Base-by-base conservation (phyloP, 192 early-diverging fungal species). In the Gigaspora rosea region DNA sequence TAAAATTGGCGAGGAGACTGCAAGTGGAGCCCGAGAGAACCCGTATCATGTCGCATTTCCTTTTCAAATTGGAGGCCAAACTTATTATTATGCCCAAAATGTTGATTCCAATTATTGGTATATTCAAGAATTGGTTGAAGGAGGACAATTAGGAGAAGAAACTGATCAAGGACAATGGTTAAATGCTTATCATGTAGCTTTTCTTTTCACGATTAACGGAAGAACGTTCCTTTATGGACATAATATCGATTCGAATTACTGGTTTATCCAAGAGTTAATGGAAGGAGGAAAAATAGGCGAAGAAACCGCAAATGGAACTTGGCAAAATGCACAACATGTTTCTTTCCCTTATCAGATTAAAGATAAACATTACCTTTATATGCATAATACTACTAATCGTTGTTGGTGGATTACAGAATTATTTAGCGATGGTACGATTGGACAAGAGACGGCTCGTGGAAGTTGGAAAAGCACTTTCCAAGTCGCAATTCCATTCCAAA, bases 1-100 rank as follows among this genome's bases (percentile, higher is more conserved):
- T 9, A 68, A 50, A 68, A 48, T 68, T n/a, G 66, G 47, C 9
- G 48, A 68, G 12, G 46, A n/a, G 48, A 65, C 33, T 12, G 32
- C 63, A 18, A n/a, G 4, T 36, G 63, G 63, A 3, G 36, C 27
- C 13, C 36, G 63, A 33, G 35, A 65, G 36, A 32, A 16, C 4
- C 27, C 63, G 0, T 68, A 68, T 49, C 46, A 68, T 20, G 8
- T 68, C n/a, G 9, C 46, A 68, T 46, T 68, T 20, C 8, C 66
- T 48, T 68, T 68, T 49, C 36, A 15, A 1, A 5, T 22, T 20
- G 22, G 20, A 35, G 18, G 11, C 20, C 16, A 22, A 68, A 68
- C 33, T n/a, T 68, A 22, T 68, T n/a, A 50, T 68, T 68, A 68
- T 22, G 66, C 41, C 20, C 66, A 68, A 48, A 68, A 49, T 49